Evolutionary conservation across 352 stramenopile genomes (phyloP).

Genomic region (Phytophthora pluvialis): DNA sequence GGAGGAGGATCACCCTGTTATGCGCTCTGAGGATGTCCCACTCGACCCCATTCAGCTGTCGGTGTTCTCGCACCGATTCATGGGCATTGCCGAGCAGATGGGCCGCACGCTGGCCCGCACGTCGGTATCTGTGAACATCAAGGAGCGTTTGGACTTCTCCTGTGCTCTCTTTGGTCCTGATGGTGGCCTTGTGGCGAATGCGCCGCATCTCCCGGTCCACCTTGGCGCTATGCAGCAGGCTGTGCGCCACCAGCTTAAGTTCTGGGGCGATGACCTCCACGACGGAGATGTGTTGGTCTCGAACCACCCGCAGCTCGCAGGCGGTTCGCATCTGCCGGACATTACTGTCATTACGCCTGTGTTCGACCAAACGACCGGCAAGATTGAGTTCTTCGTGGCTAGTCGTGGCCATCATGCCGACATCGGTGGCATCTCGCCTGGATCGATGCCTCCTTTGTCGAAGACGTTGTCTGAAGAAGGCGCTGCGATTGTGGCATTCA

Average conservation of each 20-base stretch:
- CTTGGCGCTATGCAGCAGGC: conserved; percentile 98
- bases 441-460: conserved; percentile 95
- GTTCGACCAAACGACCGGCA: conserved; percentile 90
- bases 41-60: conserved; percentile 97
- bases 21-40: conserved; percentile 46
- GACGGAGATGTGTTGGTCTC: conserved; percentile 98
- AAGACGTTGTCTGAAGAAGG: conserved; percentile 97
- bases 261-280: conserved; percentile 91
- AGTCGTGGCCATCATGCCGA: conserved; percentile 98
- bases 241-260: conserved; percentile 94
- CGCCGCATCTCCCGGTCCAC: conserved; percentile 98
- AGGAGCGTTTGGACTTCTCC: conserved; percentile 99
- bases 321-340: conserved; percentile 97
- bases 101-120: conserved; percentile 96
- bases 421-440: conserved; percentile 97
- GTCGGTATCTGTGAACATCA: conserved; percentile 99
- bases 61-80: conserved; percentile 98
- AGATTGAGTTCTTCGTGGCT: conserved; percentile 98
- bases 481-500: conserved; percentile 99
- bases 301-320: conserved; percentile 98
- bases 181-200: conserved; percentile 99
- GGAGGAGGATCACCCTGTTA: conserved; percentile 15
- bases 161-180: conserved; percentile 98
- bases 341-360: conserved; percentile 99
- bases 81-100: conserved; percentile 99